Evolutionary conservation across 1,284 basidiomycete species (phyloP).

Genomic region (Cryptococcus sp.): DNA sequence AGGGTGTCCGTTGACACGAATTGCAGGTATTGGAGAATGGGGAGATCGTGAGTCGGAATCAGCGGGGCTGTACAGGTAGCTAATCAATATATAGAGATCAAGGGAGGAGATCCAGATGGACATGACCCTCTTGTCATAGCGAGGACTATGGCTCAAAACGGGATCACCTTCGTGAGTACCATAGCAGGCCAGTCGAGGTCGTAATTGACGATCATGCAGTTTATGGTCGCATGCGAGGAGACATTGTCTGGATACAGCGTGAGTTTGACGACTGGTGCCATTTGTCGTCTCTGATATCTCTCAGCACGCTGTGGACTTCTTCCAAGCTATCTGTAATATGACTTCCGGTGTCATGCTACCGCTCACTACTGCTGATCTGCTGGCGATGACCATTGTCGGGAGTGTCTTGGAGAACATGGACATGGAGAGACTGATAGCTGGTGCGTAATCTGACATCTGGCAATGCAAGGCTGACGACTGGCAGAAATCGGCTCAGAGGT

Average conservation of each 20-base stretch:
- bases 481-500: slow-evolving; percentile 86
- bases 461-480: slow-evolving; percentile 7
- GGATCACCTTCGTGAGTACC: slow-evolving; percentile 74
- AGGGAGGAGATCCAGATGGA: slow-evolving; percentile 82
- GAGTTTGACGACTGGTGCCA: slow-evolving; percentile 34
- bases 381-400: slow-evolving; percentile 93
- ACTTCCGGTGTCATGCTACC: slow-evolving; percentile 94
- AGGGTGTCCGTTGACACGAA: not conserved
- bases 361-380: slow-evolving; percentile 87
- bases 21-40: slow-evolving; percentile 40
- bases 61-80: not conserved
- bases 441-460: slow-evolving; percentile 15
- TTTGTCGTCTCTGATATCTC: slow-evolving; percentile 25
- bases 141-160: slow-evolving; percentile 79
- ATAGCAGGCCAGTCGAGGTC: not conserved
- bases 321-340: slow-evolving; percentile 83
- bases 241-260: slow-evolving; percentile 89
- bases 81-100: slow-evolving; percentile 60
- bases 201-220: slow-evolving; percentile 53
- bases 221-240: slow-evolving; percentile 97
- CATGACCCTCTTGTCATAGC: slow-evolving; percentile 85
- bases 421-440: slow-evolving; percentile 83
- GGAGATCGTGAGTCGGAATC: slow-evolving; percentile 36
- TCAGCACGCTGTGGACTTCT: slow-evolving; percentile 90
- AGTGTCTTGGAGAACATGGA: slow-evolving; percentile 97